Conservation (phyloP, 805 yeast species). For the Cyberlindnera veronae region DNA sequence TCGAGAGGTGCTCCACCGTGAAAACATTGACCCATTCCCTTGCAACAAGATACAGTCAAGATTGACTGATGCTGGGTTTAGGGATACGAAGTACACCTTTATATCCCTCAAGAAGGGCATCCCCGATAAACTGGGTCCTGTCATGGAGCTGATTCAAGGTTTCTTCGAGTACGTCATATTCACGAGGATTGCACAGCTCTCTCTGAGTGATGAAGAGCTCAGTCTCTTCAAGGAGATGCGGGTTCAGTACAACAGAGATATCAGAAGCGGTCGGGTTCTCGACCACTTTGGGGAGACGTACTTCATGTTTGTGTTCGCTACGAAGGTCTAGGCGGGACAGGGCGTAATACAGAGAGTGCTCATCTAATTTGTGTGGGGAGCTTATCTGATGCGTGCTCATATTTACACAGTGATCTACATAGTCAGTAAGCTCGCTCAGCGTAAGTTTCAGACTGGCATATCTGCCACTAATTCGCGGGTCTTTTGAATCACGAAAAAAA, state of each 20-base stretch:
- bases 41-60: constrained; percentile 18
- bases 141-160: constrained; percentile 22
- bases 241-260: constrained; percentile 20
- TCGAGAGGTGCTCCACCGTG: constrained; percentile 11
- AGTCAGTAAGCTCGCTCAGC: background rate
- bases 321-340: constrained; percentile 15
- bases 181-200: constrained; percentile 15
- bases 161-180: constrained; percentile 23
- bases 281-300: constrained; percentile 25
- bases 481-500: constrained; percentile 1
- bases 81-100: constrained; percentile 18
- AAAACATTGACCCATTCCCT: constrained; percentile 27
- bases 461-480: constrained; percentile 5
- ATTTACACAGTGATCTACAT: too few relatives aligned
- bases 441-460: constrained; percentile 16
- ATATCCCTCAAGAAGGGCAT: constrained; percentile 22
- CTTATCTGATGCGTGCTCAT: too few relatives aligned
- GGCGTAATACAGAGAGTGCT: too few relatives aligned
- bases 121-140: constrained; percentile 20
- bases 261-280: constrained; percentile 16
- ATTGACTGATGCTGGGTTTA: constrained; percentile 23
- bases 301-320: constrained; percentile 22
- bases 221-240: constrained; percentile 17
- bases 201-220: constrained; percentile 16
- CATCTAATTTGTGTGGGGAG: too few relatives aligned